A percentile compares a stretch with the other conserved stretches of the same genome.
Conservation (phyloP, 345 rosid species). For the Turnera subulata region DNA sequence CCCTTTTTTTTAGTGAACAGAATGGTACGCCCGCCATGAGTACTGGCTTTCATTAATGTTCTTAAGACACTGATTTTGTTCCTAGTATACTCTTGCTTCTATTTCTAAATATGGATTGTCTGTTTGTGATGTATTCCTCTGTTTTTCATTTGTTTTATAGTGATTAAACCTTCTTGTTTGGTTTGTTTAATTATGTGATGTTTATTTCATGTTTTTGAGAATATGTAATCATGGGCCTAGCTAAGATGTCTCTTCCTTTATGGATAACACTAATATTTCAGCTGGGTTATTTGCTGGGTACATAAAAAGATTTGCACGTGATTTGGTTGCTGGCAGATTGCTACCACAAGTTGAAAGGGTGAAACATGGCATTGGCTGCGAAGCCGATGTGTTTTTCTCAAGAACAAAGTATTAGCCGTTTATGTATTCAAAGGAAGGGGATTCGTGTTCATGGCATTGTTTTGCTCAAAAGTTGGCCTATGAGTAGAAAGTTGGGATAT, state of each 20-base stretch:
- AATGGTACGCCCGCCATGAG: no score
- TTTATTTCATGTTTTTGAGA: not conserved
- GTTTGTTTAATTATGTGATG: not conserved
- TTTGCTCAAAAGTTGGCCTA: slow-evolving; percentile 33
- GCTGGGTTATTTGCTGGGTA: no score
- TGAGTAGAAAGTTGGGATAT: slow-evolving; percentile 23
- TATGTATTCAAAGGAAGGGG: slow-evolving; percentile 26
- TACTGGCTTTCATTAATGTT: no score
- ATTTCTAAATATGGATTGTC: no score
- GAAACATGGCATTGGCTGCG: slow-evolving; percentile 56
- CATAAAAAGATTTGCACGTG: no score
- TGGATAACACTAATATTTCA: no score
- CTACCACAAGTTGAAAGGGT: slow-evolving; percentile 21
- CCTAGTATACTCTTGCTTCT: no score
- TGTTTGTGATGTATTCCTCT: not conserved
- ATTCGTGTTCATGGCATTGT: slow-evolving; percentile 20
- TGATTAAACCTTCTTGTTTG: not conserved
- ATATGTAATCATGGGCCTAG: no score
- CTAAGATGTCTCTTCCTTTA: no score
- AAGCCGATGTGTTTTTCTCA: slow-evolving; percentile 40
- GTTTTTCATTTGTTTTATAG: no score
- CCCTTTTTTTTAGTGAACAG: no score
- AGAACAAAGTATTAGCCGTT: slow-evolving; percentile 35
- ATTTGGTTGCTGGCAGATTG: slow-evolving; percentile 23
- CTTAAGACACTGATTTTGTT: no score